These are phyloP conservation scores for Helicostylum pulchrum DNA, from an alignment of 192 early-diverging fungal genomes.

Conservation along the genomic window DNA sequence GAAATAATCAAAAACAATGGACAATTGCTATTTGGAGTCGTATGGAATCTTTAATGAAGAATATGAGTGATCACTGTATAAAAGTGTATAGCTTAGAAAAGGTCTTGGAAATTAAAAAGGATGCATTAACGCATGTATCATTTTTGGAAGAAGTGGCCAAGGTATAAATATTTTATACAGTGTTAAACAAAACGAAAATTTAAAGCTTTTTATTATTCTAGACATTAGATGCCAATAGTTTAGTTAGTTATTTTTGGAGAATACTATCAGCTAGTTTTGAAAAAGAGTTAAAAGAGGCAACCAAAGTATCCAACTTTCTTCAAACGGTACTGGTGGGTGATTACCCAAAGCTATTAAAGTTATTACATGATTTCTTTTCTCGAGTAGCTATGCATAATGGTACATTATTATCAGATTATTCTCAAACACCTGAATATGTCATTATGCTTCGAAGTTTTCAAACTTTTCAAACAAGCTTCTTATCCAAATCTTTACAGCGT, in stretches of 20 bases:
- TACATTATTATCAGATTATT: conserved; percentile 40
- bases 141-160: conserved; percentile 51
- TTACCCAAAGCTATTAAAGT: conserved; percentile 47
- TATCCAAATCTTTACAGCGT: conserved; percentile 51
- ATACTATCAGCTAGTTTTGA: conserved; percentile 50
- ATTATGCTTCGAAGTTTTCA: conserved; percentile 39
- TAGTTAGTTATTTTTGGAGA: conserved; percentile 56
- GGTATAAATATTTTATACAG: conserved; percentile 15
- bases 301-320: conserved; percentile 49
- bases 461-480: conserved; percentile 43
- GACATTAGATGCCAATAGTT: conserved; percentile 44
- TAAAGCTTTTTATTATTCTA: neutral
- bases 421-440: conserved; percentile 44
- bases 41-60: conserved; percentile 51
- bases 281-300: conserved; percentile 48
- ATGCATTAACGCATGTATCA: conserved; percentile 45
- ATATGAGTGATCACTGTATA: conserved; percentile 49
- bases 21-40: conserved; percentile 48
- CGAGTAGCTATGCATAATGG: conserved; percentile 46
- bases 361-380: conserved; percentile 54
- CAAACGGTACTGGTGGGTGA: conserved; percentile 52
- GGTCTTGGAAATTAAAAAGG: conserved; percentile 47
- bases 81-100: conserved; percentile 55
- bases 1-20: conserved; percentile 38
- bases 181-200: too few species aligned